A percentile compares a stretch with the other conserved stretches of the same genome.
Evolutionary conservation across 179 eudicot genomes (phyloP).

Genomic region (Beta macrorhiza): DNA sequence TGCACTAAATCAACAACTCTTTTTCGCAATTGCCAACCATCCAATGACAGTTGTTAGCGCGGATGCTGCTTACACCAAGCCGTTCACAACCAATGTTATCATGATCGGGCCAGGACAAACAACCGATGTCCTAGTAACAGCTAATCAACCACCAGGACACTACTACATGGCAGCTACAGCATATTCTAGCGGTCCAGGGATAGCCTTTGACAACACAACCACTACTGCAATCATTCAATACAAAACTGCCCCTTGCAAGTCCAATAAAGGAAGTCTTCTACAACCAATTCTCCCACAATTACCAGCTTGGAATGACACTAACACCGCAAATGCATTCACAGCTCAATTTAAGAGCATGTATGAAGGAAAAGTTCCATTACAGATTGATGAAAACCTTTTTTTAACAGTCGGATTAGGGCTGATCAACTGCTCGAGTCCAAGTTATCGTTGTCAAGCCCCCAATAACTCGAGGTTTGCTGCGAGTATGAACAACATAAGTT

Average conservation of each 20-base stretch:
- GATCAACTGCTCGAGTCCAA: constrained; percentile 60
- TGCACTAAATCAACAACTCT: constrained; percentile 90
- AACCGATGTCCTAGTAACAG: constrained; percentile 66
- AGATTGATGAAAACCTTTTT: constrained; percentile 52
- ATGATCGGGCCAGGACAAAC: constrained; percentile 92
- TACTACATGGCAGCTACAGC: constrained; percentile 86
- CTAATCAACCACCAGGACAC: constrained; percentile 60
- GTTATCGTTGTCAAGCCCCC: constrained; percentile 35
- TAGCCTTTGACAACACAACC: constrained; percentile 78
- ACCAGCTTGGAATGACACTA: constrained; percentile 66
- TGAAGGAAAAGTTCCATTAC: constrained; percentile 45
- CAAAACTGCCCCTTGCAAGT: constrained; percentile 26
- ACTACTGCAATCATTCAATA: constrained; percentile 79
- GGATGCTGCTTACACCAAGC: constrained; percentile 67
- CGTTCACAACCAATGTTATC: constrained; percentile 59
- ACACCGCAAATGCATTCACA: constrained; percentile 51
- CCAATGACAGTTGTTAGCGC: constrained; percentile 68
- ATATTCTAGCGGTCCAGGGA: constrained; percentile 57
- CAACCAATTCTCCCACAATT: constrained; percentile 49
- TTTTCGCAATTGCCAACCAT: constrained; percentile 81
- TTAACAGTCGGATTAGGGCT: constrained; percentile 47
- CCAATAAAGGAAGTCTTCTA: constrained; percentile 16
- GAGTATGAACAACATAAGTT: constrained; percentile 77
- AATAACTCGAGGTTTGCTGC: constrained; percentile 70
- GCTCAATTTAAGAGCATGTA: constrained; percentile 42